Evolutionary conservation across 805 yeast genomes (phyloP).

Genomic region (Kluyveromyces siamensis): DNA sequence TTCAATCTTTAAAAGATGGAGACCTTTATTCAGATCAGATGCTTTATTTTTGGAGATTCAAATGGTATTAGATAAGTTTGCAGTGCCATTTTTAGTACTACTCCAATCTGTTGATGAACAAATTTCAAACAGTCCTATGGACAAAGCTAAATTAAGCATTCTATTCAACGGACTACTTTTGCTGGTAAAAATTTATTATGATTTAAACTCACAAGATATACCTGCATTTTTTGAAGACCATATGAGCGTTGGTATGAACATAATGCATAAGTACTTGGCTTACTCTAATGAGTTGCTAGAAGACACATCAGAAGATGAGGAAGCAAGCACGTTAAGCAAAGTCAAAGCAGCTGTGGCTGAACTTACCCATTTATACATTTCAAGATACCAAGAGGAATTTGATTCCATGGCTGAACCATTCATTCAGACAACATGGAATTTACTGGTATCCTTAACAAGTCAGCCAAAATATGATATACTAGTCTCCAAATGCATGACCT

Average conservation of each 20-base stretch:
- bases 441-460: constrained; percentile 55
- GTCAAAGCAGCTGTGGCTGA: constrained; percentile 81
- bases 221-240: constrained; percentile 98
- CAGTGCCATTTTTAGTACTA: constrained; percentile 66
- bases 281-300: constrained; percentile 48
- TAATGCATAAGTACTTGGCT: constrained; percentile 71
- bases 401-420: constrained; percentile 68
- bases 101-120: constrained; percentile 58
- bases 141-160: constrained; percentile 43
- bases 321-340: constrained; percentile 58
- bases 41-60: constrained; percentile 81
- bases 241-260: constrained; percentile 62
- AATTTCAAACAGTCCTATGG: constrained; percentile 38
- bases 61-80: constrained; percentile 76
- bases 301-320: constrained; percentile 49
- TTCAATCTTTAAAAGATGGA: constrained; percentile 93
- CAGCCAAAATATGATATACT: constrained; percentile 78
- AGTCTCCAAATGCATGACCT: constrained; percentile 71
- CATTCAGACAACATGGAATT: constrained; percentile 73
- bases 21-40: constrained; percentile 88
- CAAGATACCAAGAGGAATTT: constrained; percentile 87
- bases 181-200: constrained; percentile 76
- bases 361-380: constrained; percentile 73
- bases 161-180: constrained; percentile 64
- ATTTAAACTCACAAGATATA: constrained; percentile 93